Evolutionary conservation across 2,329 filamentous ascomycete species (phyloP).

Genomic region (Aspergillus pseudoterreus): DNA sequence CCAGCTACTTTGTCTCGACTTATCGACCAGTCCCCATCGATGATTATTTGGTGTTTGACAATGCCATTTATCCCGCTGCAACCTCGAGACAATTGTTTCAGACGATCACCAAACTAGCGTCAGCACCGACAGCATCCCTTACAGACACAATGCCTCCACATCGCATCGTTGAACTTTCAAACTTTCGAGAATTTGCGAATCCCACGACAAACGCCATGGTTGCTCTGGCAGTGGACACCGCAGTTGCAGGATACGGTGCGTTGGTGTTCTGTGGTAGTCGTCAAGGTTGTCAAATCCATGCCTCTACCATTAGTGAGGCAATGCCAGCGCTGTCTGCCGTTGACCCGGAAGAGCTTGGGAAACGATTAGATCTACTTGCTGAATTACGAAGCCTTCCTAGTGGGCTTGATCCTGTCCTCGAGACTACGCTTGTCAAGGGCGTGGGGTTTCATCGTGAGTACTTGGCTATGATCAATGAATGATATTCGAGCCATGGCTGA

Average conservation of each 20-base stretch:
- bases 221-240: conserved; percentile 66
- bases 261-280: conserved; percentile 72
- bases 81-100: conserved; percentile 58
- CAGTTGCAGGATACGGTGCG: conserved; percentile 63
- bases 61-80: conserved; percentile 61
- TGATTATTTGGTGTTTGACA: conserved; percentile 70
- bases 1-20: conserved; percentile 67
- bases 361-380: conserved; percentile 60
- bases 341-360: conserved; percentile 50
- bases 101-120: conserved; percentile 51
- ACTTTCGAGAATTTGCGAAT: conserved; percentile 60
- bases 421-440: conserved; percentile 61
- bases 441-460: conserved; percentile 70
- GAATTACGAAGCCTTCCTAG: conserved; percentile 63
- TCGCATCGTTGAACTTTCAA: conserved; percentile 53
- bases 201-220: conserved; percentile 68
- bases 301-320: conserved; percentile 63
- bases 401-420: conserved; percentile 63
- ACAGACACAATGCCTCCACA: conserved; percentile 33
- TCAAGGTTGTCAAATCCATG: conserved; percentile 63
- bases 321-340: conserved; percentile 54
- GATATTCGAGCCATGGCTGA: conserved; percentile 12
- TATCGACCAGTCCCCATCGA: conserved; percentile 74
- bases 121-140: conserved; percentile 23
- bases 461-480: neutral